Base-by-base conservation (phyloP, 352 stramenopile species). In the Phytopythium montanum region DNA sequence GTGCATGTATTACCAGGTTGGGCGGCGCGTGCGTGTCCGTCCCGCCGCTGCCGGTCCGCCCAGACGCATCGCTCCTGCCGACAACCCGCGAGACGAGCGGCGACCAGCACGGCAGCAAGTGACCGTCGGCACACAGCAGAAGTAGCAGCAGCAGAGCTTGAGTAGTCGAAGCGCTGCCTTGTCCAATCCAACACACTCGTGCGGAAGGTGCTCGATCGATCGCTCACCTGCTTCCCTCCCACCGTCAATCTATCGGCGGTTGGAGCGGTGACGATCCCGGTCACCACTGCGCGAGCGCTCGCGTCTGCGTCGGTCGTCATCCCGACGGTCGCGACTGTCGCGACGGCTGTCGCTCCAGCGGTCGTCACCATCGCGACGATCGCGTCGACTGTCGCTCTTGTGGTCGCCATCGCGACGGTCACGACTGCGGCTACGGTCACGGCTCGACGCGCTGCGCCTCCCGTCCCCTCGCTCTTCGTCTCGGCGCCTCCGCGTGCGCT, bases 11-110 rank as follows among this genome's bases (percentile, higher is more conserved):
- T 53, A 8, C 9, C 66, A 92, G 81, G 13, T 62, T 92, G 5
- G 70, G 63, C 5, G 72, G 68, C 42, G 82, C 91, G 31, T 90
- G 72, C 55, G 76, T 66, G 48, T 80, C 81, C 38, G 81, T 92
- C 54, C 81, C 84, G 10, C 76, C 84, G 46, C 55, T 94, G 21
- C 76, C 79, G 3, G 60, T 93, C 31, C 73, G 85, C 50, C 59
- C 88, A 9, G 84, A 94, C 64, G 88, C 68, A 50, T 94, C 81
- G 31, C 65, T 93, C 29, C 59, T 91, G 52, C 38, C 68, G n/a
- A 53, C 61, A 42, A 60, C 65, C 28, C 65, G 70, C 31, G 58
- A 55, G 23, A 29, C 26, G 14, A 69, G 29, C 45, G 55, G 54
- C 28, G 65, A 66, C 31, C 49, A 59, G 9, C 48, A 45, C 23